Percentiles rank a stretch among this genome's conserved stretches.
These are phyloP conservation scores for Ophiostoma populinum DNA, from an alignment of 2,329 filamentous ascomycete genomes.

Conservation along the genomic window DNA sequence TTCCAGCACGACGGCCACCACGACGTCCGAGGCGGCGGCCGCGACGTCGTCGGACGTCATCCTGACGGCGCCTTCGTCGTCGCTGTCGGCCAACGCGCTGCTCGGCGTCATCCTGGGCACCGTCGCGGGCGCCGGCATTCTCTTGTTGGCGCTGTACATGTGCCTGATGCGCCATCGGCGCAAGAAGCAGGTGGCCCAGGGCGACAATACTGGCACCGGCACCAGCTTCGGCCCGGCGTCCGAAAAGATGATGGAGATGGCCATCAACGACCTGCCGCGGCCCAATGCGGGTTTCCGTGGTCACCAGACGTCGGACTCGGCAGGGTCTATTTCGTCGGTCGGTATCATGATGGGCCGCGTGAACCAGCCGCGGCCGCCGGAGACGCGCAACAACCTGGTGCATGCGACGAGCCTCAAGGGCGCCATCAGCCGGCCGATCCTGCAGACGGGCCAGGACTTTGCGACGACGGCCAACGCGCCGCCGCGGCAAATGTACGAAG, in stretches of 20 bases:
- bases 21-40: slow-evolving; percentile 12
- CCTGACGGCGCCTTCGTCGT: slow-evolving; percentile 15
- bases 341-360: slow-evolving; percentile 49
- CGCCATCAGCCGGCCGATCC: slow-evolving; percentile 42
- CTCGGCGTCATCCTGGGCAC: slow-evolving; percentile 22
- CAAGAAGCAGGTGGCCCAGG: slow-evolving; percentile 12
- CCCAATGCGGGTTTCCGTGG: slow-evolving; percentile 26
- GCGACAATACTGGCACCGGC: background rate
- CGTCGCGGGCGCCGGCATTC: slow-evolving; percentile 35
- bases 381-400: slow-evolving; percentile 1
- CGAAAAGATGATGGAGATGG: slow-evolving; percentile 39
- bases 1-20: slow-evolving; percentile 13
- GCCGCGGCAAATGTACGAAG: slow-evolving; percentile 16
- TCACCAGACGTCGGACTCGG: slow-evolving; percentile 35
- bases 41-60: slow-evolving; percentile 12
- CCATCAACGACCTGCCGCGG: slow-evolving; percentile 23
- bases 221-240: slow-evolving; percentile 20
- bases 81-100: slow-evolving; percentile 34
- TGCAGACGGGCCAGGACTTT: slow-evolving; percentile 4
- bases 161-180: slow-evolving; percentile 39
- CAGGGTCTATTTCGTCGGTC: slow-evolving; percentile 44
- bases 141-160: slow-evolving; percentile 56
- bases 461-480: slow-evolving; percentile 13
- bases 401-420: slow-evolving; percentile 28
- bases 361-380: slow-evolving; percentile 26